These are phyloP conservation scores for Coprinopsis sp. DNA, from an alignment of 768 basidiomycete genomes.

Conservation along the genomic window DNA sequence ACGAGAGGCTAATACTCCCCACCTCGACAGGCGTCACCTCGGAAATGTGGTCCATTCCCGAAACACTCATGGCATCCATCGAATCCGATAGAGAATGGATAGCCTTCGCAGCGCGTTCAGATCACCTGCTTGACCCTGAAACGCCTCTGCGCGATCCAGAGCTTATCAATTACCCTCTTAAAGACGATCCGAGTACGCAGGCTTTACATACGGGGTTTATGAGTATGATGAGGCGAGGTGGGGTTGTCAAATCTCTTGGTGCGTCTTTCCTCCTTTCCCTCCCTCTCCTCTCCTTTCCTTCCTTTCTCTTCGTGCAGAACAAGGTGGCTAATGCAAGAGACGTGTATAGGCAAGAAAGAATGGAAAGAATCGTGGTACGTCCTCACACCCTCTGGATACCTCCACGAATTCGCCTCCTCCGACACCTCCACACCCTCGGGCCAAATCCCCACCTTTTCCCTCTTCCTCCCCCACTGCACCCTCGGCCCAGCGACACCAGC, in stretches of 20 bases:
- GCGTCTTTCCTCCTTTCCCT: too few species aligned
- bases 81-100: constrained; percentile 95
- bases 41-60: constrained; percentile 63
- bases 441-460: too few species aligned
- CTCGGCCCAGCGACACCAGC: constrained; percentile 82
- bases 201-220: constrained; percentile 85
- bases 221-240: too few species aligned
- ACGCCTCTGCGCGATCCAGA: constrained; percentile 84
- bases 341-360: constrained; percentile 82
- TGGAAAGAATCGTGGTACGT: constrained; percentile 88
- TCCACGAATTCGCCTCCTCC: constrained; percentile 84
- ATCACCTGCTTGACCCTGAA: constrained; percentile 95
- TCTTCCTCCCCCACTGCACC: constrained; percentile 95
- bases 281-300: too few species aligned
- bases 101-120: constrained; percentile 85
- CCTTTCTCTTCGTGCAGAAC: too few species aligned
- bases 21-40: too few species aligned
- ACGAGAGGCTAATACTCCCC: too few species aligned
- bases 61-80: constrained; percentile 70
- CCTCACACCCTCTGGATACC: constrained; percentile 92
- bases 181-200: constrained; percentile 81
- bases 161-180: constrained; percentile 79
- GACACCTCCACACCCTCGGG: too few species aligned
- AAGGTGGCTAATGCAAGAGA: too few species aligned
- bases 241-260: too few species aligned